Evolutionary conservation across 2,329 filamentous ascomycete species (phyloP), one percentile per base, ranked within the genome.

Genomic region (Dactylellina parvicollis): DNA sequence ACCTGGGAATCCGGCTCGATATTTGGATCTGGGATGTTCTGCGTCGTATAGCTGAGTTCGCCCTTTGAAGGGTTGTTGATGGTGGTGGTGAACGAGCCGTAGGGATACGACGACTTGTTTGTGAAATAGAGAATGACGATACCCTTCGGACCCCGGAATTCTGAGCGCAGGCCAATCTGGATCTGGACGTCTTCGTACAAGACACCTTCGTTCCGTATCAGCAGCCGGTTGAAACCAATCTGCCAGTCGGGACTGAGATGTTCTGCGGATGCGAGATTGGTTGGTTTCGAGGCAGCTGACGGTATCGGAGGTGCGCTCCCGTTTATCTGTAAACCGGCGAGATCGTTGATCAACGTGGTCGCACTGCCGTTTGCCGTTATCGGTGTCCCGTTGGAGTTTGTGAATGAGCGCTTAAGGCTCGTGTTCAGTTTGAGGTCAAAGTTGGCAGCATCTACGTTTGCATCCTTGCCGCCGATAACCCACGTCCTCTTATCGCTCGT

Each of bases 161-260:
- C 95, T 8, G 92, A 96, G 34, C 95, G 89, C 57, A 98, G 83
- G 30, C 95, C 95, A 40, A 99, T 86, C 79, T 99, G 94, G 60
- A 99, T 87, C 81, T 99, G 95, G 0, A 89, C 90, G 79, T 99
- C 95, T 81, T 99, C 93, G 79, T 97, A 99, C 0, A 99, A 84
- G 7, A 99, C 86, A 61, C 95, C 95, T 79, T 98, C 93, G 0
- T 90, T 83, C 61, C 86, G 86, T 54, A 96, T 87, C 76, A 96
- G 85, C 14, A 99, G 84, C 59, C 89, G 88, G 79, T 94, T 91
- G 82, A 91, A 98, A 5, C 96, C 95, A 75, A 88, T 85, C 78
- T 98, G 91, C 95, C 95, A 99, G 55, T 94, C 92, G 2, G 95
- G 95, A 32, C 92, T 96, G 70, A 99, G 83, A 83, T 98, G 93